A percentile compares a stretch with the other conserved stretches of the same genome.
Conservation (phyloP, 768 basidiomycete species). For the Amanita brunnescens region DNA sequence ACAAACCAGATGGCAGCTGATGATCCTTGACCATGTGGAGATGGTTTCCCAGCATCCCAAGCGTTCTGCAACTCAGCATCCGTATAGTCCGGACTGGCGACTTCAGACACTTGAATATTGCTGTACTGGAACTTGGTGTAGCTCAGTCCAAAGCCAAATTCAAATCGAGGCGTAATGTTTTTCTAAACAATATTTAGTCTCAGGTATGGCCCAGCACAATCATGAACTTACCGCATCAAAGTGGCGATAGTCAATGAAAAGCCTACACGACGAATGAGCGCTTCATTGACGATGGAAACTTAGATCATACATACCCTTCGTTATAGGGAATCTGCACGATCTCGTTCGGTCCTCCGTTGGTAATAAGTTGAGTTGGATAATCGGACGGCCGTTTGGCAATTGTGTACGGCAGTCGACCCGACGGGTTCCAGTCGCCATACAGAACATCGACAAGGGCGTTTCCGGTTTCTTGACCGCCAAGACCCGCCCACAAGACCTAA, state of each 20-base stretch:
- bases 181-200: conserved; percentile 25
- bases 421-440: conserved; percentile 62
- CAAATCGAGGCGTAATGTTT: conserved; percentile 71
- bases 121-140: conserved; percentile 79
- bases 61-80: conserved; percentile 28
- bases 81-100: conserved; percentile 30
- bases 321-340: conserved; percentile 49
- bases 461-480: conserved; percentile 62
- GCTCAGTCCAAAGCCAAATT: conserved; percentile 85
- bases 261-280: conserved; percentile 16
- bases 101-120: conserved; percentile 38
- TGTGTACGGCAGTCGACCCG: conserved; percentile 64
- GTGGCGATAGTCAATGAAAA: conserved; percentile 65
- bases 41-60: conserved; percentile 55
- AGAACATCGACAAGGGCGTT: conserved; percentile 65
- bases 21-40: conserved; percentile 47
- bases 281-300: not conserved
- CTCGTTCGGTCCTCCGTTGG: conserved; percentile 25
- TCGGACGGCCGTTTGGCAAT: conserved; percentile 54
- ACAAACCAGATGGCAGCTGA: conserved; percentile 51
- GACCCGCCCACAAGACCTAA: conserved; percentile 56
- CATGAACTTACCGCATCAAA: conserved; percentile 51
- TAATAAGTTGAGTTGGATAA: conserved; percentile 44
- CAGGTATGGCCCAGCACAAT: conserved; percentile 3
- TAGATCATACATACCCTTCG: conserved; percentile 34